Percentiles rank a stretch among this genome's conserved stretches.
These are phyloP conservation scores for Phytophthora palmivora DNA, from an alignment of 352 stramenopile species.

Conservation along the genomic window DNA sequence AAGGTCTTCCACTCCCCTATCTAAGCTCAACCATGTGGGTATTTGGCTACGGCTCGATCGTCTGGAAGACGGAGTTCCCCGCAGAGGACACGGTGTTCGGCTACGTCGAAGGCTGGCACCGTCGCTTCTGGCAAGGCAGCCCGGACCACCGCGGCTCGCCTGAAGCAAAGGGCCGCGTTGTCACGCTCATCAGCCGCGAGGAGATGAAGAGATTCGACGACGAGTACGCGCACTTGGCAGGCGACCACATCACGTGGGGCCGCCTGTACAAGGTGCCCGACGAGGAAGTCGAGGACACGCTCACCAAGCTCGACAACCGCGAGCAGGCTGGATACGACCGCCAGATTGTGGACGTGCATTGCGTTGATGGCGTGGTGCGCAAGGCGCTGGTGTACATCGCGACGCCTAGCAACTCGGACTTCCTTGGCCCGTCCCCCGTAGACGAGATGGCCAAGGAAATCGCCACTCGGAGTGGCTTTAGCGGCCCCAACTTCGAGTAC, in stretches of 20 bases:
- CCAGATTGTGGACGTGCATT: constrained; percentile 79
- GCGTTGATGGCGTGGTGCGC: constrained; percentile 69
- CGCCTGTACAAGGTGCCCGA: constrained; percentile 87
- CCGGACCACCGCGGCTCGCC: constrained; percentile 87
- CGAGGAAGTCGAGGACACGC: constrained; percentile 75
- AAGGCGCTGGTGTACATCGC: constrained; percentile 87
- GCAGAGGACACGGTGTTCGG: constrained; percentile 72
- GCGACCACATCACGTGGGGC: constrained; percentile 84
- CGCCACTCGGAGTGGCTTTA: constrained; percentile 68
- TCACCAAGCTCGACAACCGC: constrained; percentile 85
- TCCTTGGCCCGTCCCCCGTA: constrained; percentile 73
- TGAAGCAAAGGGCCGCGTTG: constrained; percentile 79
- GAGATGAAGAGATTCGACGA: constrained; percentile 82
- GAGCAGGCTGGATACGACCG: constrained; percentile 88
- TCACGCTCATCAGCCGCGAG: constrained; percentile 85
- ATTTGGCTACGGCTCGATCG: constrained; percentile 87
- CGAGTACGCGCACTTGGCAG: constrained; percentile 66
- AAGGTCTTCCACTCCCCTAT: neutral
- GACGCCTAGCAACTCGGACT: constrained; percentile 84
- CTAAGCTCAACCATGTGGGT: constrained; percentile 65
- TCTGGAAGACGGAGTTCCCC: constrained; percentile 81
- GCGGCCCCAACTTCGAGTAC: constrained; percentile 88
- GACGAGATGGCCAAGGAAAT: constrained; percentile 86
- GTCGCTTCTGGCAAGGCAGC: constrained; percentile 91
- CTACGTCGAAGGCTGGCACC: constrained; percentile 87